phyloP scores from a whole-genome alignment of 441 rosid genomes.

The Croton laevigatus region DNA sequence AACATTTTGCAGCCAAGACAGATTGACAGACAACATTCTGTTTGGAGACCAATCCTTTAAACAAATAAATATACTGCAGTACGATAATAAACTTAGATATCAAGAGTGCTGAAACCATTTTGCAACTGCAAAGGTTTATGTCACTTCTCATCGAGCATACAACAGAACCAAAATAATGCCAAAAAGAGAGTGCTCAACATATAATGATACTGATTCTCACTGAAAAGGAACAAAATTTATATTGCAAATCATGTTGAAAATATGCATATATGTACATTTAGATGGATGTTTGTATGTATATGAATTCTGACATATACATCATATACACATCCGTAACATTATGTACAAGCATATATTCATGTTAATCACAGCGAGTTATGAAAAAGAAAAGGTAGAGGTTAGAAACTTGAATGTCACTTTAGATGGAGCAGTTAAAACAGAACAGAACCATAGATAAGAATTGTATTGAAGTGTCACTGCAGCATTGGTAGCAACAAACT shows the following conservation, averaged over 20 bases:
- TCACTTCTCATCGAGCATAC: not conserved
- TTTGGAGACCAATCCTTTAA: not conserved
- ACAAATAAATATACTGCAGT: not conserved
- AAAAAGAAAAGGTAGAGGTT: not conserved
- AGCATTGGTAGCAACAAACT: constrained; percentile 20
- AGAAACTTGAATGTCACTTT: not conserved
- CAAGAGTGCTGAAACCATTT: not conserved
- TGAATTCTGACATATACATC: not conserved
- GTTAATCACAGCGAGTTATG: not conserved
- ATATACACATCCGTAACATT: too few relatives aligned
- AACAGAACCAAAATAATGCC: not conserved
- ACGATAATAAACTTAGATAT: not conserved
- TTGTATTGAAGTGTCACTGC: not conserved
- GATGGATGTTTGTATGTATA: not conserved
- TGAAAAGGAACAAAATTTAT: not conserved
- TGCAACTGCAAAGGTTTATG: not conserved
- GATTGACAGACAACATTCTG: not conserved
- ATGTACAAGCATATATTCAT: not conserved
- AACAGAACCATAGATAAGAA: not conserved
- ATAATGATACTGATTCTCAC: not conserved
- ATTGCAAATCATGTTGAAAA: not conserved
- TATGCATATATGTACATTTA: not conserved
- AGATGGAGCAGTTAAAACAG: constrained; percentile 4
- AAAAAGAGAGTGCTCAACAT: not conserved
- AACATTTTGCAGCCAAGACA: not conserved